Base-by-base conservation (phyloP, 768 basidiomycete species). In the Suillus alpinus region DNA sequence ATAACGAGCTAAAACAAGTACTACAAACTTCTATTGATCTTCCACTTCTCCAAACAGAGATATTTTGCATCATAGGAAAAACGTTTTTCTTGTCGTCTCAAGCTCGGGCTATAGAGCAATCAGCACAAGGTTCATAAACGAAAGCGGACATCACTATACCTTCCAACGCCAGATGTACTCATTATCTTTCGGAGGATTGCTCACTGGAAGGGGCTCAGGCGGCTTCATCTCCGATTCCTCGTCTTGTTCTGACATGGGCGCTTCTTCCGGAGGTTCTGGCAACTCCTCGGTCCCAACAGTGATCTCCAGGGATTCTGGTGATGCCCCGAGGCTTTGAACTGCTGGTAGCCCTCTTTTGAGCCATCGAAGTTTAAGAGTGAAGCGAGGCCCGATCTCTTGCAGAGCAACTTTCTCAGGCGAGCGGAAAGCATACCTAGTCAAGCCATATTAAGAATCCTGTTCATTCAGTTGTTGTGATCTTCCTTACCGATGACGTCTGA, bases 311-410 rank as follows among this genome's bases (percentile, higher is more conserved):
- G 83, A 76, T 63, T 81, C 77, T 1, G 86, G 79, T n/a, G 80
- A 78, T 63, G 88, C 84, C 31, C 89, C 87, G 68, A 86, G 80
- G 65, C 83, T 81, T 63, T 82, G 81, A 31, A 95, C 92, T 5
- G 90, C 87, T 1, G 95, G 95, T 23, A 95, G 78, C 10, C 94
- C 95, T 67, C 91, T 94, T 70, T 89, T 87, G 60, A 99, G 75
- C 81, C 89, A 97, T 41, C 89, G 81, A 59, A 99, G 79, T 75
- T 98, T 98, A 12, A 98, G 81, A 0, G 97, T 98, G 71, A 99
- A 97, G 36, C 96, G 86, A 7, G 97, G 97, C 2, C 97, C 97
- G 64, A 99, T 99, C 75, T 99, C 97, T 71, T 99, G 97, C 34
- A 99, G 76, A 7, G 90, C 86, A 9, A 96, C 95, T 71, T 91